These are phyloP conservation scores for Tillandsia leiboldiana DNA, from an alignment of 176 grass and related monocot genomes.

Conservation along the genomic window DNA sequence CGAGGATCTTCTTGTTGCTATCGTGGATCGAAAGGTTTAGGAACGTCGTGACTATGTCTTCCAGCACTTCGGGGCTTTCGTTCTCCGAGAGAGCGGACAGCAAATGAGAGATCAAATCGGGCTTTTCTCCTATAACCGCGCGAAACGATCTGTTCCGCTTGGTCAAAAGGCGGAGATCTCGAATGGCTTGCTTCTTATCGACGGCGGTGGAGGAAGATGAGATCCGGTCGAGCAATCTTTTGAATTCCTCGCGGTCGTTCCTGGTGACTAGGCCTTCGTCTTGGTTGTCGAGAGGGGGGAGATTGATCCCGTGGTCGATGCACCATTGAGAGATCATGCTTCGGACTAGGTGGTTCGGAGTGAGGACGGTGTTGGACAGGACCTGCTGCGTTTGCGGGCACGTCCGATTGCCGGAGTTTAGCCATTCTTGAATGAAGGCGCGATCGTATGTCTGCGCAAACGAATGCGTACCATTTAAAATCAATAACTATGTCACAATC, in stretches of 20 bases:
- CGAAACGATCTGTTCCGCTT: slow-evolving; percentile 60
- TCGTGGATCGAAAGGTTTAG: slow-evolving; percentile 87
- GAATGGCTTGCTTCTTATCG: slow-evolving; percentile 51
- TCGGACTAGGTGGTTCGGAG: slow-evolving; percentile 48
- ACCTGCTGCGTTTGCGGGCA: slow-evolving; percentile 61
- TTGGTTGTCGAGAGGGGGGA: slow-evolving; percentile 28
- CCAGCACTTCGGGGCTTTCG: slow-evolving; percentile 45
- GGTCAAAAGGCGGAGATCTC: slow-evolving; percentile 52
- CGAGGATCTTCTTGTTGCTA: slow-evolving; percentile 69
- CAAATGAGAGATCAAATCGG: slow-evolving; percentile 49
- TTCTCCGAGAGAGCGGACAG: slow-evolving; percentile 44
- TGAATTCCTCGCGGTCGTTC: slow-evolving; percentile 41
- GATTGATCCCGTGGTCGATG: slow-evolving; percentile 34
- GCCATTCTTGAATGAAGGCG: slow-evolving; percentile 57
- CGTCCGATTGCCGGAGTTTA: slow-evolving; percentile 42
- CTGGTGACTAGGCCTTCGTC: slow-evolving; percentile 27
- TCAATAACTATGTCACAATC: neutral
- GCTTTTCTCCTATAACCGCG: slow-evolving; percentile 56
- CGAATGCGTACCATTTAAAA: neutral
- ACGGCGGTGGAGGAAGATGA: slow-evolving; percentile 30
- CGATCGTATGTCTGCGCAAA: slow-evolving; percentile 77
- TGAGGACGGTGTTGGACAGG: slow-evolving; percentile 42
- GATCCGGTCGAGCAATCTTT: slow-evolving; percentile 48
- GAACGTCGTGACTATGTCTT: slow-evolving; percentile 73
- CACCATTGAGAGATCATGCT: slow-evolving; percentile 68